These are phyloP conservation scores for Penicillium polonicum DNA, from an alignment of 2,329 filamentous ascomycete species.

Conservation along the genomic window DNA sequence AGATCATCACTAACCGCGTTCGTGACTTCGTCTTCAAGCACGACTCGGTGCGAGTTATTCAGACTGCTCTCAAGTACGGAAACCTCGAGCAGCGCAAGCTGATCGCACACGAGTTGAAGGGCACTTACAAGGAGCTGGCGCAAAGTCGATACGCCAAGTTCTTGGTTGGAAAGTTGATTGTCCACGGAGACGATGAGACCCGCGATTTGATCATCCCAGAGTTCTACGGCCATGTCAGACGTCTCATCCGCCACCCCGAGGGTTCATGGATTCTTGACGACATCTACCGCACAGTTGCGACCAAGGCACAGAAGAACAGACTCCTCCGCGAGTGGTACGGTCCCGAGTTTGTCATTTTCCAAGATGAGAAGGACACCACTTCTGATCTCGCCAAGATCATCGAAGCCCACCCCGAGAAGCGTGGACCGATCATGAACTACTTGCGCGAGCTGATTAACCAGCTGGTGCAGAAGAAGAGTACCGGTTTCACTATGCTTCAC, in stretches of 20 bases:
- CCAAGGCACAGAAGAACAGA: constrained; percentile 77
- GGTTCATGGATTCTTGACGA: constrained; percentile 98
- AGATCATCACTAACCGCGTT: constrained; percentile 84
- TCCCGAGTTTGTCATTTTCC: constrained; percentile 82
- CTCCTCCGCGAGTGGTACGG: constrained; percentile 96
- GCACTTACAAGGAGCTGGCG: constrained; percentile 77
- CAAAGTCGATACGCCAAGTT: constrained; percentile 98
- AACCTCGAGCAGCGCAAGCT: constrained; percentile 78
- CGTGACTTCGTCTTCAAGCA: constrained; percentile 98
- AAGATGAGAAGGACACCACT: constrained; percentile 52
- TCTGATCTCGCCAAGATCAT: constrained; percentile 74
- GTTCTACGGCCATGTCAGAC: constrained; percentile 90
- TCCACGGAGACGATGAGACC: constrained; percentile 85
- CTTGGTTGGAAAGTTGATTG: constrained; percentile 88
- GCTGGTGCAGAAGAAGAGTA: constrained; percentile 93
- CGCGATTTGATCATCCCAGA: constrained; percentile 87
- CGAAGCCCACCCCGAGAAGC: constrained; percentile 76
- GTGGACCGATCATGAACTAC: constrained; percentile 80
- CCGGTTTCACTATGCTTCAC: constrained; percentile 95
- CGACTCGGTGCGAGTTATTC: constrained; percentile 92
- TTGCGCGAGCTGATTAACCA: constrained; percentile 85
- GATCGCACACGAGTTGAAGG: constrained; percentile 83
- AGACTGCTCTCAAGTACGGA: constrained; percentile 95
- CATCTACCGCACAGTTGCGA: constrained; percentile 86
- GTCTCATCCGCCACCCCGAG: constrained; percentile 93